Evolutionary conservation across 2,329 filamentous ascomycete species (phyloP).

Genomic region (Ophiostoma triangulosporum): DNA sequence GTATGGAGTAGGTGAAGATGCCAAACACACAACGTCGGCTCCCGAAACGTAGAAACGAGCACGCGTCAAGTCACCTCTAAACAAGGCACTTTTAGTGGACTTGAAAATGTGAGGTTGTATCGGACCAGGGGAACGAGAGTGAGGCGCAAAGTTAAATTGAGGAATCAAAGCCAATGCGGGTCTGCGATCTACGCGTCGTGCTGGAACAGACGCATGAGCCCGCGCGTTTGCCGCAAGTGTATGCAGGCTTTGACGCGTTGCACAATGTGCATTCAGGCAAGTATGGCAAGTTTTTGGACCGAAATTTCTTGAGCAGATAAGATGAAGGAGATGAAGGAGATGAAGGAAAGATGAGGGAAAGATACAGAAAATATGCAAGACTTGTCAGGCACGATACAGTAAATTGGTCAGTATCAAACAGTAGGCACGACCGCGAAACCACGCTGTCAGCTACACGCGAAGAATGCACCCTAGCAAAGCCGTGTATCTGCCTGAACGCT

Average conservation of each 20-base stretch:
- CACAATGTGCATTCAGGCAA: no score
- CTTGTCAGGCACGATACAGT: background rate
- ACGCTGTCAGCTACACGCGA: background rate
- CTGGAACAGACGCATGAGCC: background rate
- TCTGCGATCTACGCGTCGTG: slow-evolving; percentile 8
- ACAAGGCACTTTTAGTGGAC: background rate
- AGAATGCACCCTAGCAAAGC: background rate
- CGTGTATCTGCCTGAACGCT: no score
- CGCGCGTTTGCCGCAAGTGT: background rate
- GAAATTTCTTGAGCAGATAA: no score
- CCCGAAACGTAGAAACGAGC: background rate
- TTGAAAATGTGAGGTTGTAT: background rate
- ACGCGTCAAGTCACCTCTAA: background rate
- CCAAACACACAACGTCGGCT: background rate
- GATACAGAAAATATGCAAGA: background rate
- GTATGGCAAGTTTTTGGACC: background rate
- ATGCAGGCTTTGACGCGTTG: background rate
- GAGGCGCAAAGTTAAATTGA: background rate
- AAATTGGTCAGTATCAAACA: background rate
- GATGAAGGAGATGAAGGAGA: no score
- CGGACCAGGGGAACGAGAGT: background rate
- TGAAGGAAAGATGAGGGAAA: no score
- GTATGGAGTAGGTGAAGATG: background rate
- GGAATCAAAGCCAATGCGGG: slow-evolving; percentile 2
- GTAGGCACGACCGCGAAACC: background rate